Base-by-base conservation (phyloP, 768 basidiomycete species). In the Agaricus subrufescens region DNA sequence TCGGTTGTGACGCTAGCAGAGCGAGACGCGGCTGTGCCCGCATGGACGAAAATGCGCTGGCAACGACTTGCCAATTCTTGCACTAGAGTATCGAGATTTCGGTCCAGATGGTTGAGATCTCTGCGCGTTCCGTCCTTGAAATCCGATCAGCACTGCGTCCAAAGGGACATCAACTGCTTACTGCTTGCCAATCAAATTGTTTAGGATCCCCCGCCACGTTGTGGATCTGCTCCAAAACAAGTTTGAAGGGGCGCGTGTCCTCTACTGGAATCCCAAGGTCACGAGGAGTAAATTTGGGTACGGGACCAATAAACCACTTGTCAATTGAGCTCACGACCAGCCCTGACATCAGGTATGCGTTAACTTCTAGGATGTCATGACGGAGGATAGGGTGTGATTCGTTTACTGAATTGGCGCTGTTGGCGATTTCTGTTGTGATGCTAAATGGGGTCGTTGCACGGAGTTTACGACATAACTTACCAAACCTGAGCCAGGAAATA, bases 361-460 rank as follows among this genome's bases (percentile, higher is more conserved):
- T 89, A 50, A 89, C 90, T 75, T 91, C 87, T 50, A 91, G 74
- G 58, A 86, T 77, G 68, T 93, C 91, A 65, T 90, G 83, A 54
- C 83, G 79, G 34, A 80, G 71, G 49, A 56, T 45, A 12, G 76
- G 72, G 58, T 72, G 77, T 49, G 73, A 68, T 50, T 89, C 88
- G 58, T 71, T 74, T 46, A 75, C 67, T 37, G 80, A 70, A 63
- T 82, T 85, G 56, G 76, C 72, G 55, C 78, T 77, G 54, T 79
- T 77, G 54, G 71, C 68, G 47, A 79, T 80, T 69, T 77, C 79
- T 82, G 63, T 57, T 38, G 29, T 40, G 48, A 60, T 59, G 19
- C 34, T 58, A 58, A 55, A 27, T 59, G 12, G 42, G 40, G 23
- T 50, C 3, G 11, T 34, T 34, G 11, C 34, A 34, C 7, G 23